phyloP scores from a whole-genome alignment of 768 basidiomycete species.

The Agaricus subrufescens region DNA sequence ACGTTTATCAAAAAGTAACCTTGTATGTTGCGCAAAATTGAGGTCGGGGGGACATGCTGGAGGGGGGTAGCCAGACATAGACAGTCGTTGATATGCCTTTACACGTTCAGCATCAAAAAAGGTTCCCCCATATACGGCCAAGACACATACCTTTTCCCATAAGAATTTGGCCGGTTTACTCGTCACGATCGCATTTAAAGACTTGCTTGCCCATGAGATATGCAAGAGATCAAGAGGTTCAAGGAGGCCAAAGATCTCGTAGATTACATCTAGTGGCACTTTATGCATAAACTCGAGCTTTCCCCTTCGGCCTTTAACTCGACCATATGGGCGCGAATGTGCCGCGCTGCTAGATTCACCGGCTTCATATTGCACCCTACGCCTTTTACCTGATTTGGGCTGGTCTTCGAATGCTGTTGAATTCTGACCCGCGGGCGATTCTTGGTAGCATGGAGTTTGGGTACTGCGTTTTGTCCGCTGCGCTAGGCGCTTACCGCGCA shows the following conservation, averaged over 20 bases:
- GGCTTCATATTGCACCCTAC: not conserved
- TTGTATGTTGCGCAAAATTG: slow-evolving; percentile 28
- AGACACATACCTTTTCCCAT: slow-evolving; percentile 27
- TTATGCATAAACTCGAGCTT: slow-evolving; percentile 24
- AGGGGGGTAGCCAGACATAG: slow-evolving; percentile 13
- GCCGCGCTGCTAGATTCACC: not conserved
- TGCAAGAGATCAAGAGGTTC: slow-evolving; percentile 36
- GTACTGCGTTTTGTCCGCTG: not conserved
- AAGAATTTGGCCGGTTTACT: slow-evolving; percentile 16
- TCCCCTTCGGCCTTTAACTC: slow-evolving; percentile 19
- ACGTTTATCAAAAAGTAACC: slow-evolving; percentile 25
- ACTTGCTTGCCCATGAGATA: slow-evolving; percentile 31
- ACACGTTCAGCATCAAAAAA: slow-evolving; percentile 13
- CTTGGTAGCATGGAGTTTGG: not conserved
- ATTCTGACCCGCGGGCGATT: not conserved
- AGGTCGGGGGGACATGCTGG: slow-evolving; percentile 25
- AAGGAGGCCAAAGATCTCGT: slow-evolving; percentile 34
- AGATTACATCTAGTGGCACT: slow-evolving; percentile 29
- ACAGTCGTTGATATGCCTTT: slow-evolving; percentile 6
- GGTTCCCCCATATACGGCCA: not conserved
- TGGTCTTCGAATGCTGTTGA: not conserved
- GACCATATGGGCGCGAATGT: not conserved
- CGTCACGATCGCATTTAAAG: slow-evolving; percentile 28
- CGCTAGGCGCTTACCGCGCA: not conserved
- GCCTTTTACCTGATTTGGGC: not conserved